A percentile compares a stretch with the other conserved stretches of the same genome.
Evolutionary conservation across 176 grass and related monocot species (phyloP).

Genomic region (Guadua angustifolia): DNA sequence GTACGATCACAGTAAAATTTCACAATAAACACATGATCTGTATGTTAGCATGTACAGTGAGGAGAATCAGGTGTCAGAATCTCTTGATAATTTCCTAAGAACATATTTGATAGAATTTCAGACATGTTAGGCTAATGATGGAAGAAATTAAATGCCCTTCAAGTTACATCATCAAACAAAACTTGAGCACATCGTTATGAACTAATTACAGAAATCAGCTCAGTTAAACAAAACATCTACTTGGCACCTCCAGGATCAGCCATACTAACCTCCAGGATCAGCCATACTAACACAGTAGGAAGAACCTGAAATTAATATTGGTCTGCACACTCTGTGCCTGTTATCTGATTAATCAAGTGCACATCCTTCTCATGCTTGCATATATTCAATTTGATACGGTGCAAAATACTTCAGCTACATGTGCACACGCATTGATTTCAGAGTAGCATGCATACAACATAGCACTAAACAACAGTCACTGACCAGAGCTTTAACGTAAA

Average conservation of each 20-base stretch:
- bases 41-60: background rate
- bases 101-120: background rate
- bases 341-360: background rate
- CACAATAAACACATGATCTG: background rate
- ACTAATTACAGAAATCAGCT: background rate
- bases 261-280: slow-evolving; percentile 23
- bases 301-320: background rate
- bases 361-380: background rate
- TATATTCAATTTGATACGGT: background rate
- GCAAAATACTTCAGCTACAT: background rate
- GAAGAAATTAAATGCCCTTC: background rate
- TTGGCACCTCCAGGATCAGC: background rate
- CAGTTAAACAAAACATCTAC: slow-evolving; percentile 16
- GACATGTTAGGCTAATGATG: background rate
- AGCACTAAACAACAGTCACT: background rate
- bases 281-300: background rate
- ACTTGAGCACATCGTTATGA: background rate
- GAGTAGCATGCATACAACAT: background rate
- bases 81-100: background rate
- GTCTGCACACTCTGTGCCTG: background rate
- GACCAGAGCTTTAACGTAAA: background rate
- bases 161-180: background rate
- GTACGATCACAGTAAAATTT: background rate
- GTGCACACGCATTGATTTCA: background rate
- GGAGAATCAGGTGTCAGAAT: background rate